Base-by-base conservation (phyloP, 768 basidiomycete genomes). In the Auricularia sp. region DNA sequence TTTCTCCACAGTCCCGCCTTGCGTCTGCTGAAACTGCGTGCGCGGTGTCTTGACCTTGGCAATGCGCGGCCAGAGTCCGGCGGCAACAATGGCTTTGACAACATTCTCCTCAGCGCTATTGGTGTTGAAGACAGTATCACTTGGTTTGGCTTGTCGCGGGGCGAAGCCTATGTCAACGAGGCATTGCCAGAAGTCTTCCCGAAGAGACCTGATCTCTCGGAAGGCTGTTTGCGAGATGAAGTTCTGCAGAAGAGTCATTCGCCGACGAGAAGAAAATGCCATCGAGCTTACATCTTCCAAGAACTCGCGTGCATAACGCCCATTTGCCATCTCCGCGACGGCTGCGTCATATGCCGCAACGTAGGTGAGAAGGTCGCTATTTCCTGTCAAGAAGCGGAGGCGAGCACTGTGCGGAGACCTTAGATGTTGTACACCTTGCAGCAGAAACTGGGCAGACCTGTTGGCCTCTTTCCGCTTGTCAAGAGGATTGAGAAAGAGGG, bases 291-390 rank as follows among this genome's bases (percentile, higher is more conserved):
- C 91, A 71, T 89, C 81, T 71, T 91, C 87, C 71, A 88, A 91
- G 71, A 92, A 95, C 21, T 71, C 69, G 54, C 80, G 56, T 14
- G 77, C 36, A 87, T 74, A 34, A 74, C 71, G 39, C 23, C 29
- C 23, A 10, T 14, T 34, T 59, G 29, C 29, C 11, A 59, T 23
- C 18, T 59, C 56, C 12, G 14, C 56, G 8, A 8, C 56, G 4
- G 56, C 56, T 6, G 85, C 81, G 51, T 88, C 79, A 71, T 88
- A 95, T 1, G 91, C 93, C 56, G 83, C 79, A 16, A 85, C 79
- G 66, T 93, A 91, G 0, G 93, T 94, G 60, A 97, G 77, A 1
- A 97, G 79, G 71, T 98, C 95, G 66, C 92, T 94, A 63, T 87
- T 85, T 39, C 79, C 87, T 14, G 79, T 81, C 12, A 82, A 76